Evolutionary conservation across 768 basidiomycete genomes (phyloP), one percentile per base, ranked within the genome.

Genomic region (Rhodotorula sphaerocarpa): DNA sequence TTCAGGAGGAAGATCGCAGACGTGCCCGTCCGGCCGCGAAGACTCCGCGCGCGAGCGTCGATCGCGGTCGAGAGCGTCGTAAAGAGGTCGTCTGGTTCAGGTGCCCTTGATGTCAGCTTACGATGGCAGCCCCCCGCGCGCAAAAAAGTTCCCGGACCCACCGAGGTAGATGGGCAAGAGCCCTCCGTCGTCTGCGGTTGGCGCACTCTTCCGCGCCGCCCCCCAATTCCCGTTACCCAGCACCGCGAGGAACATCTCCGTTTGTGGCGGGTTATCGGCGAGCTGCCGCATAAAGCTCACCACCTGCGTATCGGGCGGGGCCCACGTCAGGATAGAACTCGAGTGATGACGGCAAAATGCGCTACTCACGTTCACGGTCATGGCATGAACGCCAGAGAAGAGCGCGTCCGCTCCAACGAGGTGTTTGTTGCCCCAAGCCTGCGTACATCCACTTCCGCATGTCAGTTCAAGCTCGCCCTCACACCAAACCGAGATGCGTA

Each of bases 171-270:
- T 42, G 25, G 55, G 54, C 15, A 68, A 27, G n/a, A 73, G 43
- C 3, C 48, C 61, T 5, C 36, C 48, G 18, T 70, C 70, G 9
- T 52, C 65, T 3, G 30, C n/a, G 3, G 7, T 44, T 50, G 9
- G 51, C 28, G 18, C 9, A 36, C 20, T 36, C 33, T 59, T 45
- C 41, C 57, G 52, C 15, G 63, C 55, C 21, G 64, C 59, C 51
- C 67, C 59, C 72, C 72, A 73, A 55, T 73, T 73, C 0, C 72
- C 72, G 25, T 69, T 54, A 11, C 72, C 72, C 9, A 73, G 63
- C 12, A 63, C 64, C n/a, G 45, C 15, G 21, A 73, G 47, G 63
- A 73, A 65, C 31, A 33, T 30, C 36, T 71, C 72, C 31, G 63
- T 65, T 2, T 59, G 54, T 4, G 67, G 52, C 25, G 66, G 69